Evolutionary conservation across 2,329 filamentous ascomycete genomes (phyloP).

Genomic region (Exutisphaerella laricina): DNA sequence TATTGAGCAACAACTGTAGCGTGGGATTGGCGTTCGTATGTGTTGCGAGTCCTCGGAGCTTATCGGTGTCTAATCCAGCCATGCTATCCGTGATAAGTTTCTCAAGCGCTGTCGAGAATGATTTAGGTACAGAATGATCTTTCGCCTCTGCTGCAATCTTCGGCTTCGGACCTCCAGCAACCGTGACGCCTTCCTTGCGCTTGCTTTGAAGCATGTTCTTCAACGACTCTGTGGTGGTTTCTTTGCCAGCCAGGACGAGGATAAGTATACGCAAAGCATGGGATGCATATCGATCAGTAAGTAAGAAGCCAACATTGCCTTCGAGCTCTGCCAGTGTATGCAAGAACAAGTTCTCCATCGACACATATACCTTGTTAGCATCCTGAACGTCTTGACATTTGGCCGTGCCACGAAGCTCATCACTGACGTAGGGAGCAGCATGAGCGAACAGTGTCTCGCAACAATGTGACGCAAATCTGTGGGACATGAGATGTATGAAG

Average conservation of each 20-base stretch:
- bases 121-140: slow-evolving; percentile 61
- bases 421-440: slow-evolving; percentile 70
- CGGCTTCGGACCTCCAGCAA: slow-evolving; percentile 48
- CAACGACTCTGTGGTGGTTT: slow-evolving; percentile 63
- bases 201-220: slow-evolving; percentile 81
- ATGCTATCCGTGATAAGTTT: slow-evolving; percentile 78
- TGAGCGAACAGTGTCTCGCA: slow-evolving; percentile 88
- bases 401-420: slow-evolving; percentile 56
- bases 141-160: slow-evolving; percentile 41
- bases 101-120: slow-evolving; percentile 69
- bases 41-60: slow-evolving; percentile 75
- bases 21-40: slow-evolving; percentile 90
- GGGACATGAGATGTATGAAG: slow-evolving; percentile 83
- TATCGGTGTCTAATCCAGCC: slow-evolving; percentile 67
- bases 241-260: slow-evolving; percentile 75
- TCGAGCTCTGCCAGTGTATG: slow-evolving; percentile 82
- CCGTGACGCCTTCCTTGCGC: slow-evolving; percentile 77
- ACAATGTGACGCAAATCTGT: slow-evolving; percentile 95
- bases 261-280: slow-evolving; percentile 83
- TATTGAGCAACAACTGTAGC: slow-evolving; percentile 80
- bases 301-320: slow-evolving; percentile 70
- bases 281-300: slow-evolving; percentile 85
- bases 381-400: slow-evolving; percentile 38
- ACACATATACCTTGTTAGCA: slow-evolving; percentile 49
- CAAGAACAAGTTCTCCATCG: slow-evolving; percentile 82